phyloP scores from a whole-genome alignment of 2,329 filamentous ascomycete species.

The Cytospora mali region DNA sequence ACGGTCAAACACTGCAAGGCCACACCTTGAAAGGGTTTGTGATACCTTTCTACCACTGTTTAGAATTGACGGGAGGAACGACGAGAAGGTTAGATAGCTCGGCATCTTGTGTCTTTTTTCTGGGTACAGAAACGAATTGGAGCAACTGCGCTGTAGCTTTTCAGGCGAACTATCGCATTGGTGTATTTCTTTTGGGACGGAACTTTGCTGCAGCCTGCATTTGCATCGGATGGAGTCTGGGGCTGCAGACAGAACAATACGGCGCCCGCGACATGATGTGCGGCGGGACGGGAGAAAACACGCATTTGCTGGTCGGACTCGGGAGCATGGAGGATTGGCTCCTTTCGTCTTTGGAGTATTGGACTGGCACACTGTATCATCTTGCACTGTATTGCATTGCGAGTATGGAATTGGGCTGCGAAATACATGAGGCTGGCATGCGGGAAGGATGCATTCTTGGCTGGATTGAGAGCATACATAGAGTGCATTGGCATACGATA shows the following conservation, averaged over 20 bases:
- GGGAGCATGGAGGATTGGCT: not conserved
- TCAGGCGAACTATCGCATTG: not conserved
- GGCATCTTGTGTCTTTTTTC: not conserved
- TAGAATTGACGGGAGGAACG: not conserved
- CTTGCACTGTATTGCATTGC: slow-evolving; percentile 3
- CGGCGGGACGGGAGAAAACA: not conserved
- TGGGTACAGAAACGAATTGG: not conserved
- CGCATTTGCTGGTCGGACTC: not conserved
- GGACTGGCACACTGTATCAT: not conserved
- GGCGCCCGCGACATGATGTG: too few relatives aligned
- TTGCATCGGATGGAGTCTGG: not conserved
- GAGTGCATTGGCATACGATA: slow-evolving; percentile 14
- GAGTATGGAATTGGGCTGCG: not conserved
- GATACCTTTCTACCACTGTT: not conserved
- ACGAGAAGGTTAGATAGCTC: not conserved
- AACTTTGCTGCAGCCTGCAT: not conserved
- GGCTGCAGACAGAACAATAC: not conserved
- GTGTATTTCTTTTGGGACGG: not conserved
- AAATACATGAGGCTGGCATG: not conserved
- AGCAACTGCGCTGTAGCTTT: not conserved
- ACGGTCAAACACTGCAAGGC: not conserved
- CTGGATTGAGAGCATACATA: slow-evolving; percentile 10
- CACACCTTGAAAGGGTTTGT: not conserved
- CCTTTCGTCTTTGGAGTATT: not conserved
- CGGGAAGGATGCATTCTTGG: not conserved